Evolutionary conservation across 257 asterid species (phyloP), one percentile per base, ranked within the genome.

Genomic region (Solanum tarapatanum): DNA sequence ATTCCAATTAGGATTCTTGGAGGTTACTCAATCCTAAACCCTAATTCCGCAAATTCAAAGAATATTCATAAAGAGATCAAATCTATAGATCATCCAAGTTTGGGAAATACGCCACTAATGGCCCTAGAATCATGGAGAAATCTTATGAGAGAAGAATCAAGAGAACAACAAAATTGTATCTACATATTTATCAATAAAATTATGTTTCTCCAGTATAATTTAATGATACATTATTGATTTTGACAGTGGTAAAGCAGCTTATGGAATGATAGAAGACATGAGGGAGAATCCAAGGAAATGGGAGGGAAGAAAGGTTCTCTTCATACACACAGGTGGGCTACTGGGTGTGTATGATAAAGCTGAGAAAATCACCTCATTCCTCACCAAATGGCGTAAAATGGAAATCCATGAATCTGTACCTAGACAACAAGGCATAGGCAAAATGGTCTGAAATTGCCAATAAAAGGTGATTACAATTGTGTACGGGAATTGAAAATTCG

Each of bases 241-340:
- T 11, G 90, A 83, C 90, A 96, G 99, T 69, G 99, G 98, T 32
- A 95, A 97, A 90, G 98, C 98, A 13, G 97, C 94, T 41, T 93
- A 89, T 39, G 94, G 94, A 66, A 91, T 97, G 98, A 93, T 92
- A 91, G 92, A 88, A 89, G 98, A 94, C 88, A 97, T 95, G 98
- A 88, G 62, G 48, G 96, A 91, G 91, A 91, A 93, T 91, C 98
- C 98, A 17, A 90, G 75, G 39, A 92, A 94, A 39, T 95, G 99
- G 99, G 96, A 97, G 90, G 98, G 98, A 64, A 90, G 95, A 90
- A 95, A 91, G 89, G 91, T 97, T 87, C 92, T 97, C 82, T 97
- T 97, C 92, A 91, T 95, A 87, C 99, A 97, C 92, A 95, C 99
- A 0, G 98, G 99, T 33, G 98, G 98, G 14, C 73, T 95, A 28